phyloP scores from a whole-genome alignment of 2,329 filamentous ascomycete genomes.

The Lachnellula arida region DNA sequence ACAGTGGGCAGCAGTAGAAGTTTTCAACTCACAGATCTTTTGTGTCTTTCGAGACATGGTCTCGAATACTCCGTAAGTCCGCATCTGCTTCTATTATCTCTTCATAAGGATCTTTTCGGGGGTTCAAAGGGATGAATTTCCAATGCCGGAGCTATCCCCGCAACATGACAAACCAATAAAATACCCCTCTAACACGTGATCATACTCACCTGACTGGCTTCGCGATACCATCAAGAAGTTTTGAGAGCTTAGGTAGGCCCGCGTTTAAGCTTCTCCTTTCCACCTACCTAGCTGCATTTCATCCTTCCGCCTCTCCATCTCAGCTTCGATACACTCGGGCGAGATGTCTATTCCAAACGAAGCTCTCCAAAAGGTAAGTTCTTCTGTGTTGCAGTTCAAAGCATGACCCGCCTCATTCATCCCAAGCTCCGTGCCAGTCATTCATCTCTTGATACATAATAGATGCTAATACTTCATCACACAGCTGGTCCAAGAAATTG shows the following conservation, averaged over 20 bases:
- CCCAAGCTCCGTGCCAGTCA: not conserved
- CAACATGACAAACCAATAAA: no score
- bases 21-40: no score
- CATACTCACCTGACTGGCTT: not conserved
- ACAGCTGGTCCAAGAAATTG: constrained; percentile 89
- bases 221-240: not conserved
- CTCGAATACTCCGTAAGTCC: no score
- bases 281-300: not conserved
- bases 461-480: constrained; percentile 3
- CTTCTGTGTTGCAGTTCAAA: no score
- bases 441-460: constrained; percentile 6
- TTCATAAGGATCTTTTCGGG: no score
- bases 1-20: no score
- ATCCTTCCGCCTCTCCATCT: not conserved
- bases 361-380: constrained; percentile 78
- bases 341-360: constrained; percentile 92
- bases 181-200: constrained; percentile 6
- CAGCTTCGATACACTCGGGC: constrained; percentile 6
- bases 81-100: no score
- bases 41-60: no score
- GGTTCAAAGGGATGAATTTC: no score
- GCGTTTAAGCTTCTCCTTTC: not conserved
- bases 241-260: not conserved
- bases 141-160: no score
- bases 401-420: not conserved